Evolutionary conservation across 768 basidiomycete species (phyloP).

Genomic region (Collybia sordida): DNA sequence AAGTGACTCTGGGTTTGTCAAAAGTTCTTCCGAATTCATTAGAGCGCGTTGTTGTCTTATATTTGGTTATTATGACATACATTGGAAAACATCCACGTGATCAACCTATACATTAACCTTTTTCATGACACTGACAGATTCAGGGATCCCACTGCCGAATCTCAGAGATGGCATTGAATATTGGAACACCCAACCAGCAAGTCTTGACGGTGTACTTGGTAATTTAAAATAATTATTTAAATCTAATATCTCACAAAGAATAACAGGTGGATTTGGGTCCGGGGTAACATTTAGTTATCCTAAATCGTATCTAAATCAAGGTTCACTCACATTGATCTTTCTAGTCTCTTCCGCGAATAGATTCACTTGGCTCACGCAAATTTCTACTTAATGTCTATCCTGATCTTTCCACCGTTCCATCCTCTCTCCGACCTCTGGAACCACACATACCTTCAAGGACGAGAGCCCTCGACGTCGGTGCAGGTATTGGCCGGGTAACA

Average conservation of each 20-base stretch:
- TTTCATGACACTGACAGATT: not conserved
- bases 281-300: slow-evolving; percentile 41
- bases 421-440: slow-evolving; percentile 59
- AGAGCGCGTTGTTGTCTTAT: slow-evolving; percentile 42
- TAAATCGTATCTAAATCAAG: slow-evolving; percentile 6
- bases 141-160: slow-evolving; percentile 48
- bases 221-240: slow-evolving; percentile 11
- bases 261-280: slow-evolving; percentile 39
- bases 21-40: slow-evolving; percentile 56
- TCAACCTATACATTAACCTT: not conserved
- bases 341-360: slow-evolving; percentile 86
- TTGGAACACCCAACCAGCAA: slow-evolving; percentile 83
- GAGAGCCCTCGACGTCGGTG: slow-evolving; percentile 89
- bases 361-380: slow-evolving; percentile 86
- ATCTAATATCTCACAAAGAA: not conserved
- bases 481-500: slow-evolving; percentile 93
- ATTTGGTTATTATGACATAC: slow-evolving; percentile 24
- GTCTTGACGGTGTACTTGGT: slow-evolving; percentile 86
- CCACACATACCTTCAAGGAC: slow-evolving; percentile 31
- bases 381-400: slow-evolving; percentile 84
- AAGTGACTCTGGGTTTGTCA: slow-evolving; percentile 52
- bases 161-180: slow-evolving; percentile 81
- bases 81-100: not conserved
- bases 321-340: slow-evolving; percentile 10
- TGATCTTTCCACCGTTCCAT: slow-evolving; percentile 73